phyloP scores from a whole-genome alignment of 1,284 basidiomycete genomes.

The Cystobasidium pallidum region DNA sequence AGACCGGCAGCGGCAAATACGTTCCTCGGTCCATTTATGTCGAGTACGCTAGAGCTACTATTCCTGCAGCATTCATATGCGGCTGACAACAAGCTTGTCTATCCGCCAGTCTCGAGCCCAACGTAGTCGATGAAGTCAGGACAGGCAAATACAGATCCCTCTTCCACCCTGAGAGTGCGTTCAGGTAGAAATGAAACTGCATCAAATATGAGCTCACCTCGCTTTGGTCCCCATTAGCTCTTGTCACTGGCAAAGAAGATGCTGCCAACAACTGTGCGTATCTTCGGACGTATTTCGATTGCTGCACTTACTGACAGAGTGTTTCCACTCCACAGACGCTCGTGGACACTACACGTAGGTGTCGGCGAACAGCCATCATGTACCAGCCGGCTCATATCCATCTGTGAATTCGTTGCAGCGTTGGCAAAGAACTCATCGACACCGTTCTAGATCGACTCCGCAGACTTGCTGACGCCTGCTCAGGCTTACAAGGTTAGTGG shows the following conservation, averaged over 20 bases:
- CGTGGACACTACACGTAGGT: constrained; percentile 70
- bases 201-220: not conserved
- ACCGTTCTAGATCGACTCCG: constrained; percentile 94
- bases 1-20: constrained; percentile 90
- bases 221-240: constrained; percentile 58
- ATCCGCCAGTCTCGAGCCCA: constrained; percentile 55
- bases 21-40: constrained; percentile 96
- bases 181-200: not conserved
- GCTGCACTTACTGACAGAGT: not conserved
- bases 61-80: constrained; percentile 37
- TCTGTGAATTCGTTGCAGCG: constrained; percentile 44
- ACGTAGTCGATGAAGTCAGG: constrained; percentile 71
- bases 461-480: constrained; percentile 95
- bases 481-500: constrained; percentile 74
- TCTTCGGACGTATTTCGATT: not conserved
- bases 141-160: constrained; percentile 90
- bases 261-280: constrained; percentile 95
- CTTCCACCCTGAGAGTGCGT: constrained; percentile 90
- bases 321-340: constrained; percentile 67
- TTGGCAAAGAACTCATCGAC: constrained; percentile 62
- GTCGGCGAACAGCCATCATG: too few species aligned
- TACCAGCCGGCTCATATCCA: not conserved
- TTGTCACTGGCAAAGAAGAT: constrained; percentile 99
- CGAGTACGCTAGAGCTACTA: constrained; percentile 49
- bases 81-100: not conserved